phyloP scores from a whole-genome alignment of 441 rosid species.

The Theobroma grandiflorum region DNA sequence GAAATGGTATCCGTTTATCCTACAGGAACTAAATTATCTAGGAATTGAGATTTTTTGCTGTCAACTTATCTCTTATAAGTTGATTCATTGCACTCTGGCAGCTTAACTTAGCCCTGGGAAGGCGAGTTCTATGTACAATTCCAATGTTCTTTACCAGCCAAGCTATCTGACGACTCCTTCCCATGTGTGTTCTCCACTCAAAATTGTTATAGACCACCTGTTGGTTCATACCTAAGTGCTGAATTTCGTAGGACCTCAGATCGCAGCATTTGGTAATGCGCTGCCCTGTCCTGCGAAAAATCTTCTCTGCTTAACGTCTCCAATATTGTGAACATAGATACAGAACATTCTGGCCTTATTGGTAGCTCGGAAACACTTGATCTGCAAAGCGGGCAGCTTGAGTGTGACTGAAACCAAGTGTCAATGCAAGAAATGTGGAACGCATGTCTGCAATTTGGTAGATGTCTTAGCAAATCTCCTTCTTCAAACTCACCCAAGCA shows the following conservation, averaged over 20 bases:
- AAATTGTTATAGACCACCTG: background rate
- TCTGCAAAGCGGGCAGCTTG: constrained; percentile 69
- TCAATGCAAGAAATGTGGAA: constrained; percentile 68
- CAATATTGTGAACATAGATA: constrained; percentile 21
- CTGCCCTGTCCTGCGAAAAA: constrained; percentile 34
- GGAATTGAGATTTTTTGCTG: background rate
- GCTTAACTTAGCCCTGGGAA: background rate
- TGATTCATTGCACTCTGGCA: background rate
- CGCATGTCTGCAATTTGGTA: constrained; percentile 61
- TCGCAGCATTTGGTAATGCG: constrained; percentile 18
- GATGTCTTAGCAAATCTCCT: constrained; percentile 59
- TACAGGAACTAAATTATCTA: background rate
- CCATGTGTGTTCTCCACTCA: background rate
- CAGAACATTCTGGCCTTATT: constrained; percentile 13
- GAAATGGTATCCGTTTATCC: background rate
- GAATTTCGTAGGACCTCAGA: constrained; percentile 18
- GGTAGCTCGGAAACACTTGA: constrained; percentile 33
- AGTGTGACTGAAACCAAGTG: constrained; percentile 68
- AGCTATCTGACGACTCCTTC: background rate
- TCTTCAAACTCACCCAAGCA: constrained; percentile 69
- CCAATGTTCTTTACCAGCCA: background rate
- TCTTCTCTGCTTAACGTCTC: constrained; percentile 39
- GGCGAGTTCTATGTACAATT: background rate
- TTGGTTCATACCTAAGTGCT: constrained; percentile 16
- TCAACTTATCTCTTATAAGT: background rate